Evolutionary conservation across 305 asterid genomes (phyloP).

Genomic region (Fraxinus floribunda): DNA sequence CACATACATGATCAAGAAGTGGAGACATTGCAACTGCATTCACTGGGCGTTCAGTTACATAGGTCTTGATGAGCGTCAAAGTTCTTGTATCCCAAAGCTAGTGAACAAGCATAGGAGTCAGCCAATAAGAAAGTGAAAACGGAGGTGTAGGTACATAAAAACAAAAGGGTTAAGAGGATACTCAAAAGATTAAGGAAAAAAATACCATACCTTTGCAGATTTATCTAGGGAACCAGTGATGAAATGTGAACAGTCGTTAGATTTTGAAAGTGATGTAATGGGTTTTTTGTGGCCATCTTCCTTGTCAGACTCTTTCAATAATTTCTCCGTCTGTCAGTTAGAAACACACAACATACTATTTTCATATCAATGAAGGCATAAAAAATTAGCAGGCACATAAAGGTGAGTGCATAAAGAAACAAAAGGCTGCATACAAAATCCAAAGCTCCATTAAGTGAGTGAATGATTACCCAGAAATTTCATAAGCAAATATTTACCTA

Average conservation of each 20-base stretch:
- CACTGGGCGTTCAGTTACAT: slow-evolving; percentile 73
- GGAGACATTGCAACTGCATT: slow-evolving; percentile 97
- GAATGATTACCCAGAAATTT: too few species aligned
- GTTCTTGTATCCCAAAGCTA: slow-evolving; percentile 94
- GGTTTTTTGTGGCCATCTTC: slow-evolving; percentile 76
- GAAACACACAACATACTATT: neutral
- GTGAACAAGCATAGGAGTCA: slow-evolving; percentile 17
- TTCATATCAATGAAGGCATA: neutral
- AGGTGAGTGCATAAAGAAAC: neutral
- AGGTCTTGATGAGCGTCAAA: slow-evolving; percentile 74
- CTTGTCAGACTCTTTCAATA: slow-evolving; percentile 65
- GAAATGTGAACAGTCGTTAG: slow-evolving; percentile 75
- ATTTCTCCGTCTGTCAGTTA: slow-evolving; percentile 61
- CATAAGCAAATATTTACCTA: neutral
- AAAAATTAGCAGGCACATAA: neutral
- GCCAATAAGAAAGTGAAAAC: slow-evolving; percentile 19
- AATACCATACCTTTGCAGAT: slow-evolving; percentile 74
- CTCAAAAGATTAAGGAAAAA: neutral
- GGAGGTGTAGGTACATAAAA: neutral
- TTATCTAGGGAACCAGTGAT: slow-evolving; percentile 85
- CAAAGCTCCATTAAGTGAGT: neutral
- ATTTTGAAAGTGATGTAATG: slow-evolving; percentile 73
- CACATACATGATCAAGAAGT: slow-evolving; percentile 79
- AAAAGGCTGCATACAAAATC: neutral
- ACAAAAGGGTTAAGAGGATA: neutral